Evolutionary conservation across 208 protist genomes (phyloP).

Genomic region (Acanthamoeba sp.): DNA sequence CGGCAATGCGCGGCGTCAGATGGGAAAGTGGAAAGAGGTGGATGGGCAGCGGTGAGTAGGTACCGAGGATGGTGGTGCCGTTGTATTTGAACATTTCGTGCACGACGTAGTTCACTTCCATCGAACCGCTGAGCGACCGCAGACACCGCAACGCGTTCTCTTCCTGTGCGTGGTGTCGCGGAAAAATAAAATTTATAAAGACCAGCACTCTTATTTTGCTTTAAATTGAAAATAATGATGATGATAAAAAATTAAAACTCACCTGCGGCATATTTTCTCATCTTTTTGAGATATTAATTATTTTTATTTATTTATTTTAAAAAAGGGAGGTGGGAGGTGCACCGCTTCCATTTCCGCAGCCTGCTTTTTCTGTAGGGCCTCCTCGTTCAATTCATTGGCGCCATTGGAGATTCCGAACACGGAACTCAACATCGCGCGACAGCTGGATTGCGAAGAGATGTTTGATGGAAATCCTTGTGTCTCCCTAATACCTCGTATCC

Average conservation of each 20-base stretch:
- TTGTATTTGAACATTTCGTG: slow-evolving; percentile 48
- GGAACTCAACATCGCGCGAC: background rate
- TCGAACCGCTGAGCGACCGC: background rate
- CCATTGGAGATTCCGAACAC: background rate
- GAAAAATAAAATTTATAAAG: no score
- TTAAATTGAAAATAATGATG: background rate
- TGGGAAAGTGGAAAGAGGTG: no score
- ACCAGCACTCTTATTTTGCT: no score
- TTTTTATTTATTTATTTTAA: no score
- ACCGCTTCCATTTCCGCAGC: slow-evolving; percentile 22
- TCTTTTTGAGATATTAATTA: no score
- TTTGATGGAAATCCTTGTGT: no score
- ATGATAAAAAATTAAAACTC: background rate
- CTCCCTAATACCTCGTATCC: no score
- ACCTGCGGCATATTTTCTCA: no score
- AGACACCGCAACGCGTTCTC: slow-evolving; percentile 18
- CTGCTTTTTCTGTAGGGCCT: background rate
- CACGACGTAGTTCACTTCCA: background rate
- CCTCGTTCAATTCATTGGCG: no score
- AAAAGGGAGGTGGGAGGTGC: background rate
- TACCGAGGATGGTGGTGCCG: slow-evolving; percentile 12
- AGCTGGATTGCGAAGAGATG: background rate
- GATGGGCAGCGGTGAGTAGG: background rate
- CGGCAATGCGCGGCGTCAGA: no score
- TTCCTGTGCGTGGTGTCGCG: background rate